Conservation (phyloP, 306 rosid genomes). For the Quercus suber region DNA sequence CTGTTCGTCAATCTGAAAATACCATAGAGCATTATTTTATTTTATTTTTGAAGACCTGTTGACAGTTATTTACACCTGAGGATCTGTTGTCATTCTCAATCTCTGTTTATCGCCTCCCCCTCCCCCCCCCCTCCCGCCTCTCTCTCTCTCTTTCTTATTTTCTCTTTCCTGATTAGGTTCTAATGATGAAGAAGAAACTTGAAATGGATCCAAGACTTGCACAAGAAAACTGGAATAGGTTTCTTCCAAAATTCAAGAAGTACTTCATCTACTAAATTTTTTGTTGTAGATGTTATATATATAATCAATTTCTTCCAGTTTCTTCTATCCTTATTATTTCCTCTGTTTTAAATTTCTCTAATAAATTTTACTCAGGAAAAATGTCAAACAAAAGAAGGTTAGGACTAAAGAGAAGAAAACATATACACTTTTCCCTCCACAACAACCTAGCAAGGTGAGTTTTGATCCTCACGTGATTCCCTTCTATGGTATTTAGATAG, state of each 20-base stretch:
- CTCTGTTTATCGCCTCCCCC: too few species aligned
- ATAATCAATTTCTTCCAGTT: background rate
- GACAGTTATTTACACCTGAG: background rate
- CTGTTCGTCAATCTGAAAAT: constrained; percentile 74
- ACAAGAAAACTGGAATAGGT: constrained; percentile 67
- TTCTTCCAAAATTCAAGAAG: constrained; percentile 44
- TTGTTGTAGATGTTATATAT: background rate
- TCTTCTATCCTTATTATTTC: constrained; percentile 8
- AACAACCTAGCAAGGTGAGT: constrained; percentile 79
- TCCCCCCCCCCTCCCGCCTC: too few species aligned
- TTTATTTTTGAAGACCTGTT: background rate
- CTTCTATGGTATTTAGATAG: background rate
- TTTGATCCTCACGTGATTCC: background rate
- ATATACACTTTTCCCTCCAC: constrained; percentile 66
- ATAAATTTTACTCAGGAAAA: constrained; percentile 58
- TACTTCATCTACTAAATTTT: constrained; percentile 26
- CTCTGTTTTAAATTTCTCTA: background rate
- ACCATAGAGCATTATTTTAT: background rate
- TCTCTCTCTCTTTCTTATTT: background rate
- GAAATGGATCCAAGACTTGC: constrained; percentile 86
- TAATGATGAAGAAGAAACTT: constrained; percentile 89
- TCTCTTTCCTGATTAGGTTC: constrained; percentile 42
- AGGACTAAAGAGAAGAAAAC: constrained; percentile 36
- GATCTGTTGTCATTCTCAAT: background rate
- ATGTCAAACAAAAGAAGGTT: constrained; percentile 69